Evolutionary conservation across 2,329 filamentous ascomycete genomes (phyloP), one percentile per base, ranked within the genome.

Genomic region (Calonectria naviculata): DNA sequence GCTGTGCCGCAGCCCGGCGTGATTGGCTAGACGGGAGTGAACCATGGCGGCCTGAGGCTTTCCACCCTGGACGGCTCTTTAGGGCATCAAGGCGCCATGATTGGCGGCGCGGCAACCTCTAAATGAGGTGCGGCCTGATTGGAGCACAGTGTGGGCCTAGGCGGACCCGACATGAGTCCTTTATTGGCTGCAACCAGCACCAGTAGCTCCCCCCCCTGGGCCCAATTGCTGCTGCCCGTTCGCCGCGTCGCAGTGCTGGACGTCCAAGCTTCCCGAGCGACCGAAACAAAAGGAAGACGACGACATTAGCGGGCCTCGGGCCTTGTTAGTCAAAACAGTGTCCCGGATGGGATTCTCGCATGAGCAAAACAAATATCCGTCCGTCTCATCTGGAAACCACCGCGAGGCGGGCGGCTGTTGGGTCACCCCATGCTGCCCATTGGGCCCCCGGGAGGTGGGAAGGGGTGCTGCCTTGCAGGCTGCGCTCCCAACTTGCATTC

Each of bases 31-130:
- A 28, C 21, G 7, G 34, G 41, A n/a, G 13, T 19, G 66, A 72
- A 24, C 60, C 56, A 28, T 21, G 58, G 62, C 47, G 67, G 71
- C 52, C 73, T 71, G 52, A 71, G 69, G 61, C 58, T 65, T 65
- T 68, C 13, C 24, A 42, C 26, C 34, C 46, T 29, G 7, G 66
- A 29, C 21, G 34, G 46, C 42, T 54, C 47, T 58, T 42, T 64
- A 65, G 52, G 58, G 38, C 54, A 47, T 29, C 24, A 56, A 58
- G 63, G 19, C 34, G 21, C n/a, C 38, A 17, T 76, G 74, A 78
- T 75, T 78, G 76, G 76, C 42, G 60, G 41, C 65, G 19, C 31
- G 26, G 72, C 58, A 71, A 66, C 44, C 66, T 74, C 61, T 71
- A 69, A 70, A 67, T 70, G 62, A 71, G 62, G 28, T 56, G n/a